Base-by-base conservation (phyloP, 2,329 filamentous ascomycete genomes). In the Pseudovirgaria hyperparasitica region DNA sequence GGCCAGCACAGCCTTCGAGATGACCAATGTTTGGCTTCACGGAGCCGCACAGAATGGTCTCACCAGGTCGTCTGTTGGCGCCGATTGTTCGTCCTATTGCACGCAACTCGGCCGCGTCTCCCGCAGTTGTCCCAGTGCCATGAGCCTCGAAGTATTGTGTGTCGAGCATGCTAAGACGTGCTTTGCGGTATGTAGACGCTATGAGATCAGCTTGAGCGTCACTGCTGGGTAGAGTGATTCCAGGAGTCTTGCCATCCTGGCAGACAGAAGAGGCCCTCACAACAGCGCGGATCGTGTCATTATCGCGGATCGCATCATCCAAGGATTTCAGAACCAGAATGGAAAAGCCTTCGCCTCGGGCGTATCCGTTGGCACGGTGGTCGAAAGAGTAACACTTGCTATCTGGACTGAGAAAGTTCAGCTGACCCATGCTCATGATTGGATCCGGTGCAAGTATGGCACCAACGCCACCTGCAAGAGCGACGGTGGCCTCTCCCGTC, bases 361-460 rank as follows among this genome's bases (percentile, higher is more conserved):
- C 71, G 39, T 76, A 79, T 0, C 74, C 74, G 31, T 69, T 66
- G 11, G 70, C 74, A 3, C 60, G 57, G n/a, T 55, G 43, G 37
- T 74, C 72, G 31, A 51, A 57, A 13, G 49, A 44, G 23, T 35
- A 43, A 2, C 37, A 48, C 19, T 36, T 38, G 3, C 53, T 50
- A n/a, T 41, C 42, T 20, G 49, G 40, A 4, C 35, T 44, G 12
- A 48, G 35, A 22, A 46, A 35, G 12, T 19, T 14, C 10, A 27
- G 37, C 13, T 22, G 14, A 9, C 5, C 9, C 6, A 38, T 23
- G 4, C 12, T 9, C 9, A 19, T 13, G 17, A 24, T 29, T 7
- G 22, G 8, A 13, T 29, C 23, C 3, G 30, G 30, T 6, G 12
- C 9, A 9, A 26, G 13, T 7, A 22, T 12, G 10, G 25, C 10